phyloP scores from a whole-genome alignment of 2,329 filamentous ascomycete genomes.

The Pseudogymnoascus sp. region DNA sequence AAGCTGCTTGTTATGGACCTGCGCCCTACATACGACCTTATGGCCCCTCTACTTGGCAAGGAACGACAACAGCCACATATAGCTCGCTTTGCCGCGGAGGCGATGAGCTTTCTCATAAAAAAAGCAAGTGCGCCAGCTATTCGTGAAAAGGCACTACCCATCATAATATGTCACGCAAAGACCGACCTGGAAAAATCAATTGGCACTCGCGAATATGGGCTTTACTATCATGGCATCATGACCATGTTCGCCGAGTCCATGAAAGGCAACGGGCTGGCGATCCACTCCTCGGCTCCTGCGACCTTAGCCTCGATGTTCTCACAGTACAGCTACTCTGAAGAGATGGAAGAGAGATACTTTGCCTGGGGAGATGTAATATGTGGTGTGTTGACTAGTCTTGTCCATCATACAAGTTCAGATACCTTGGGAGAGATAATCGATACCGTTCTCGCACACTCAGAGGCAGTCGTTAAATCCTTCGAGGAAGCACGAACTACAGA shows the following conservation, averaged over 20 bases:
- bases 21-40: slow-evolving; percentile 71
- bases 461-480: slow-evolving; percentile 31
- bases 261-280: slow-evolving; percentile 49
- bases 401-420: slow-evolving; percentile 70
- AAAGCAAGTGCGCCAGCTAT: slow-evolving; percentile 75
- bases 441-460: slow-evolving; percentile 45
- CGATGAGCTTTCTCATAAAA: slow-evolving; percentile 84
- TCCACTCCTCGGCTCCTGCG: slow-evolving; percentile 51
- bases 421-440: slow-evolving; percentile 63
- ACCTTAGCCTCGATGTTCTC: slow-evolving; percentile 44
- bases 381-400: slow-evolving; percentile 69
- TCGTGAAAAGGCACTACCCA: slow-evolving; percentile 61
- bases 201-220: slow-evolving; percentile 48
- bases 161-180: slow-evolving; percentile 64
- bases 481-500: slow-evolving; percentile 26
- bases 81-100: slow-evolving; percentile 85
- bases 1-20: slow-evolving; percentile 78
- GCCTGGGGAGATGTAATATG: slow-evolving; percentile 58
- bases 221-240: slow-evolving; percentile 86
- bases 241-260: slow-evolving; percentile 79
- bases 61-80: slow-evolving; percentile 76
- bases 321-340: slow-evolving; percentile 33
- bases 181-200: slow-evolving; percentile 51
- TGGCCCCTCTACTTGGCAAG: slow-evolving; percentile 78
- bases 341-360: slow-evolving; percentile 40